Evolutionary conservation across 352 stramenopile genomes (phyloP), one percentile per base, ranked within the genome.

Genomic region (Phytophthora ramorum): DNA sequence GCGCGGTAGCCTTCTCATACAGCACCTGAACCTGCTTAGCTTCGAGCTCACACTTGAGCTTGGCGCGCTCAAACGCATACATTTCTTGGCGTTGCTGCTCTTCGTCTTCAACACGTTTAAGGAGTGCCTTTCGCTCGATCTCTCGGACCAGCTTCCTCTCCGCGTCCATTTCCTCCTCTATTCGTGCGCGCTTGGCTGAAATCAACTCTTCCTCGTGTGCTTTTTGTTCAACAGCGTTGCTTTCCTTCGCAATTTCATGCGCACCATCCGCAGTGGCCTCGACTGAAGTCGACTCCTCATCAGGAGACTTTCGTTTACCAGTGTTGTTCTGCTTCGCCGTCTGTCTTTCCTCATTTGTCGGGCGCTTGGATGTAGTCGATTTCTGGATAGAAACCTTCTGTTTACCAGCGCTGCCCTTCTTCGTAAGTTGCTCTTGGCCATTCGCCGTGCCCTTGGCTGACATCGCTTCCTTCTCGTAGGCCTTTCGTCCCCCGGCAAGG

Each of bases 1-100:
- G 71, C 13, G 74, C 77, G 35, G 78, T 65, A 51, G 69, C 69
- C 30, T 81, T 85, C 49, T 85, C 77, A 17, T 74, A 78, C 56
- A 81, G 61, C 38, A 83, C 41, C 37, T 85, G 74, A 45, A 85
- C 41, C 24, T 75, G 64, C 44, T 71, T 76, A 22, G 71, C 58
- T 32, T 76, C 55, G 26, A 79, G 19, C 46, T 79, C 71, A 34
- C 40, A 66, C 43, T 73, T 28, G 17, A 76, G 17, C 51, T 74
- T 76, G 30, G 58, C 55, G 20, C 56, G 57, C 32, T 79, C 62
- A 16, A 79, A 41, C 38, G 58, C 43, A 49, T 61, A 76, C 20
- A 71, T 37, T 41, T 70, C 55, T 20, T 67, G 58, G 8, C 68
- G 71, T 9, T 76, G 71, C 22, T 66, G 67, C 24, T 75, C 35